Evolutionary conservation across 208 protist species (phyloP), one percentile per base, ranked within the genome.

Genomic region (Leishmania aethiopica): DNA sequence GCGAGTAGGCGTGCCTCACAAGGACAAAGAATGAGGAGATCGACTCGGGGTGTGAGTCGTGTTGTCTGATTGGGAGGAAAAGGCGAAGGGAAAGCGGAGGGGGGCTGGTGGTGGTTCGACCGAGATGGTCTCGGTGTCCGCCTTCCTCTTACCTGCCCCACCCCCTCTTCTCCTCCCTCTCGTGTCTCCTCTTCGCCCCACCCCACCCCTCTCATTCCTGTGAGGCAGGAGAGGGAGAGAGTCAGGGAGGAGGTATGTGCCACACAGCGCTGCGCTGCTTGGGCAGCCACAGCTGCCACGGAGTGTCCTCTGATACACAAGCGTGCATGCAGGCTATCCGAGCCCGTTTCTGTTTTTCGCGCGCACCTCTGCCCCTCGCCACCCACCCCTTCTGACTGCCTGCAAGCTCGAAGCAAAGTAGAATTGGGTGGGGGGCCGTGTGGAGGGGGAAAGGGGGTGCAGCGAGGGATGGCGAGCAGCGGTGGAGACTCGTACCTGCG

Each of bases 1-100:
- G 85, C 42, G 81, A 75, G 74, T 90, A 66, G 51, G 2, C 15
- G 17, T 11, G 35, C 32, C 1, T 8, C 17, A 45, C 55, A 42
- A 66, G 0, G 10, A 28, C 25, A 73, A 49, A 32, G 67, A 49
- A 32, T 32, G 57, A 71, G 19, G 67, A 73, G 25, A 19, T 25
- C 0, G 67, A n/a, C 17, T 37, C 15, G 28, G n/a, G 15, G 32
- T 69, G 62, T 35, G 62, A 69, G 62, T 40, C 32, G 11, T 13
- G 32, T 40, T 69, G 62, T 37, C 62, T 69, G 32, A 42, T 37
- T 15, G 62, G 32, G 32, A 55, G 28, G 22, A 51, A 57, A 40
- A 69, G 69, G 17, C 35, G 53, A 71, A 57, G n/a, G 5, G 11
- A 71, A 71, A 71, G 35, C n/a, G 15, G 45, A 25, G 37, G 67